Percentiles rank a stretch among this genome's conserved stretches.
phyloP scores from a whole-genome alignment of 495 filamentous ascomycete genomes.

The Cercophora newfieldiana region DNA sequence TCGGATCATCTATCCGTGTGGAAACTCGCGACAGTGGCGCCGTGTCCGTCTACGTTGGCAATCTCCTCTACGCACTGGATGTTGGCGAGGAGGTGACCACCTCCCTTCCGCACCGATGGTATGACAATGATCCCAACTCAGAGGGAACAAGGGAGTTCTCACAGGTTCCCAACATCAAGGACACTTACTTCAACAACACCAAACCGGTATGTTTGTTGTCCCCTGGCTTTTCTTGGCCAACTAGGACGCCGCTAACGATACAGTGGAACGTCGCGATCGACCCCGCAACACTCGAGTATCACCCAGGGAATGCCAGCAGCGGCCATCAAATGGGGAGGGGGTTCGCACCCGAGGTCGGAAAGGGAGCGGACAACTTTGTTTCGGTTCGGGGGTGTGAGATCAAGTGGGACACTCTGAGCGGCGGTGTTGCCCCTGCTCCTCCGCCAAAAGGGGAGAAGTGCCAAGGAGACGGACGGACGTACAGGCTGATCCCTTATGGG shows the following conservation, averaged over 20 bases:
- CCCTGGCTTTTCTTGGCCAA: no score
- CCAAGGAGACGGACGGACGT: slow-evolving; percentile 32
- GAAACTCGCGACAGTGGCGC: slow-evolving; percentile 51
- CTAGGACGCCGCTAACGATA: no score
- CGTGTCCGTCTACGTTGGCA: slow-evolving; percentile 53
- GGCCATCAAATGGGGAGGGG: not conserved
- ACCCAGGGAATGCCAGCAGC: no score
- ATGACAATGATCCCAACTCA: slow-evolving; percentile 3
- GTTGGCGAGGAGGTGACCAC: slow-evolving; percentile 28
- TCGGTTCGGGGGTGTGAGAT: slow-evolving; percentile 54
- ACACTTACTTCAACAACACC: slow-evolving; percentile 38
- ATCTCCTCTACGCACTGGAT: slow-evolving; percentile 56
- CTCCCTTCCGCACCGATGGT: slow-evolving; percentile 20
- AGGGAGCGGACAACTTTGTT: slow-evolving; percentile 47
- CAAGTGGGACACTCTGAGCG: slow-evolving; percentile 49
- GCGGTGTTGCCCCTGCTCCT: slow-evolving; percentile 46
- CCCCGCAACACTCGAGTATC: slow-evolving; percentile 30
- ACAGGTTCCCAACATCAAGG: slow-evolving; percentile 29
- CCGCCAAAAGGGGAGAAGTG: slow-evolving; percentile 30
- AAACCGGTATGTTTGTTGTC: slow-evolving; percentile 17
- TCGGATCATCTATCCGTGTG: slow-evolving; percentile 29
- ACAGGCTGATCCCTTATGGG: slow-evolving; percentile 55
- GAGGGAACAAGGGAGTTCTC: slow-evolving; percentile 12
- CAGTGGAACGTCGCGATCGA: slow-evolving; percentile 55
- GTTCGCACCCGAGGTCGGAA: slow-evolving; percentile 15